phyloP scores from a whole-genome alignment of 108 stramenopile species.

The Chaetoceros tenuissimus region DNA sequence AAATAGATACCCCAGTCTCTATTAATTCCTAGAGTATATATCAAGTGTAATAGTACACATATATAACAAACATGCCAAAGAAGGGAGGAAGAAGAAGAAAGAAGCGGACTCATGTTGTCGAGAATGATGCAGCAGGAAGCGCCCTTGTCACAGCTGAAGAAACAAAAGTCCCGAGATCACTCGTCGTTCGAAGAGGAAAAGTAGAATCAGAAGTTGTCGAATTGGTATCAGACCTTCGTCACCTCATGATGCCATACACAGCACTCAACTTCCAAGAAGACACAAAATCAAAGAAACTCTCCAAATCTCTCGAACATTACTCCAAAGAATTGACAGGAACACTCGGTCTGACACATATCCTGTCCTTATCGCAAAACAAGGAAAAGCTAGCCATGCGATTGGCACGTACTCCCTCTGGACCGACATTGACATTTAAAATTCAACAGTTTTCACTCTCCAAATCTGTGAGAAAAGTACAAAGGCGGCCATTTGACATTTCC shows the following conservation, averaged over 20 bases:
- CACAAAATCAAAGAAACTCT: constrained; percentile 66
- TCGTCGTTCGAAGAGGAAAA: constrained; percentile 70
- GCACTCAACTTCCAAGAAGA: constrained; percentile 90
- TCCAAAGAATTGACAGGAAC: constrained; percentile 69
- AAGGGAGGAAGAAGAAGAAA: constrained; percentile 65
- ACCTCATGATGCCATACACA: constrained; percentile 94
- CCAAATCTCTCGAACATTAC: constrained; percentile 44
- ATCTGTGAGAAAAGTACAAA: constrained; percentile 81
- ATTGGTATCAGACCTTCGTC: constrained; percentile 83
- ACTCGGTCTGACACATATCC: constrained; percentile 91
- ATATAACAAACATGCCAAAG: constrained; percentile 50
- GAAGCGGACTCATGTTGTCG: constrained; percentile 77
- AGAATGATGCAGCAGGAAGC: constrained; percentile 36
- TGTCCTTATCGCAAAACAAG: constrained; percentile 86
- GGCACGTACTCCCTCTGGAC: constrained; percentile 88
- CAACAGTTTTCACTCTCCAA: constrained; percentile 74
- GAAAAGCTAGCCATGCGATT: constrained; percentile 69
- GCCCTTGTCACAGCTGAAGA: constrained; percentile 35
- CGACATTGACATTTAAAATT: constrained; percentile 91
- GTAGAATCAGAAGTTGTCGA: constrained; percentile 69
- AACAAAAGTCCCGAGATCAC: constrained; percentile 63
- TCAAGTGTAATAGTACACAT: not conserved
- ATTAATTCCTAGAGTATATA: too few relatives aligned
- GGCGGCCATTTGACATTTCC: constrained; percentile 64
- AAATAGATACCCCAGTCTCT: too few relatives aligned